Conservation (phyloP, 2,329 filamentous ascomycete species). For the Nothophaeocryptopus gaeumannii region DNA sequence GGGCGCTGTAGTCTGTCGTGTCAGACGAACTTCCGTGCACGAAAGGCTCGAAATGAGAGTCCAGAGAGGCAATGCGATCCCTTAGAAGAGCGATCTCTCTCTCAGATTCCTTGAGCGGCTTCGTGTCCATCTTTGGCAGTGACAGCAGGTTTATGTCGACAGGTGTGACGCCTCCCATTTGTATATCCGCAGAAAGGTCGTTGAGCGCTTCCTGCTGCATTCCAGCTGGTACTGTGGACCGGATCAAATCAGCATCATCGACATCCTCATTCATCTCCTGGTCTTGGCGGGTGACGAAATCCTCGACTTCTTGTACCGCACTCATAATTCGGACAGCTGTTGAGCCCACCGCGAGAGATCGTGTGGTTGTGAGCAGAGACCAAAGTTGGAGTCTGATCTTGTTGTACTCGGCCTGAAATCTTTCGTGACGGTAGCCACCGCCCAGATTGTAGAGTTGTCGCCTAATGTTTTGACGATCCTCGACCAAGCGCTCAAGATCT, state of each 20-base stretch:
- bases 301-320: neutral
- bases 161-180: too few relatives aligned
- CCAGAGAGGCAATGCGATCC: neutral
- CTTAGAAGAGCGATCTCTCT: neutral
- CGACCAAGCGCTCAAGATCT: neutral
- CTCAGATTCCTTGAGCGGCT: neutral
- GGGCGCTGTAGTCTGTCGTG: neutral
- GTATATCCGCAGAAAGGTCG: too few relatives aligned
- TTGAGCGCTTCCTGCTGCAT: neutral
- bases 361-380: neutral
- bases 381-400: neutral
- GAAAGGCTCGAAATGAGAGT: neutral
- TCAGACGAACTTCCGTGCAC: neutral
- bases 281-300: neutral
- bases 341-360: neutral
- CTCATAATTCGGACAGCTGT: neutral
- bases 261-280: neutral
- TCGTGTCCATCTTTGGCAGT: too few relatives aligned
- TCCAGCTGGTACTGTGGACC: neutral
- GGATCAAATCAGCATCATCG: neutral
- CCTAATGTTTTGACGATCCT: conserved; percentile 1
- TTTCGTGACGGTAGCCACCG: neutral
- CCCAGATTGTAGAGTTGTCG: conserved; percentile 1
- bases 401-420: neutral
- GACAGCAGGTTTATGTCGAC: too few relatives aligned